phyloP scores from a whole-genome alignment of 176 grass and related monocot genomes.

The Cenchrus americanus region DNA sequence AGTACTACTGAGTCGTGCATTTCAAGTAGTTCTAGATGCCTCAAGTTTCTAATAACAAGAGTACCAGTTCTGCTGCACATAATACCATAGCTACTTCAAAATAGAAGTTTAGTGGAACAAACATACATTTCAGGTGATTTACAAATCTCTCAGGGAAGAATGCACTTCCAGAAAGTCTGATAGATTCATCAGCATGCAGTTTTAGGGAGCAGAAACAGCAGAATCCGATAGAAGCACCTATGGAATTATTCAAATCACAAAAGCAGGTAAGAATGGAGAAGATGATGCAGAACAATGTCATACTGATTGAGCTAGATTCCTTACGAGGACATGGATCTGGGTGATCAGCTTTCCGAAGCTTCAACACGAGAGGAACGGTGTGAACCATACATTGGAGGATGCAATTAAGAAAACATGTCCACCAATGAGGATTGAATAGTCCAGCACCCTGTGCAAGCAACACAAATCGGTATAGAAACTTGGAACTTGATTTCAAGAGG shows the following conservation, averaged over 20 bases:
- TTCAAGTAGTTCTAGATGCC: neutral
- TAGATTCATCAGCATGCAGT: slow-evolving; percentile 33
- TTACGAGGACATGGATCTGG: slow-evolving; percentile 45
- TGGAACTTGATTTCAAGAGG: neutral
- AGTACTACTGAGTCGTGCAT: neutral
- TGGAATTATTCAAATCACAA: slow-evolving; percentile 1
- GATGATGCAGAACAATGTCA: neutral
- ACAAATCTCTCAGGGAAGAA: slow-evolving; percentile 29
- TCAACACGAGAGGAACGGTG: slow-evolving; percentile 59
- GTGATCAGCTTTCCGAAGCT: slow-evolving; percentile 46
- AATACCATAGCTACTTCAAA: neutral
- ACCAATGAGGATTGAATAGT: slow-evolving; percentile 41
- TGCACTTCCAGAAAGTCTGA: slow-evolving; percentile 28
- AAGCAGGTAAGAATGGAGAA: neutral
- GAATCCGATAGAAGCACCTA: slow-evolving; percentile 40
- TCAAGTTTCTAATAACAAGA: neutral
- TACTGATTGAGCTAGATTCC: slow-evolving; percentile 5
- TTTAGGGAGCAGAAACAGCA: slow-evolving; percentile 56
- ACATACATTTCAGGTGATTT: slow-evolving; percentile 10
- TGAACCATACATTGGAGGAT: slow-evolving; percentile 66
- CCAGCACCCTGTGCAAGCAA: slow-evolving; percentile 48
- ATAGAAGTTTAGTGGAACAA: neutral
- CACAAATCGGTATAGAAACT: slow-evolving; percentile 8
- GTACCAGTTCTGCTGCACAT: neutral
- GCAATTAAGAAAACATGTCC: slow-evolving; percentile 62